phyloP scores from a whole-genome alignment of 2,329 filamentous ascomycete species.

The Cladophialophora chaetospira region DNA sequence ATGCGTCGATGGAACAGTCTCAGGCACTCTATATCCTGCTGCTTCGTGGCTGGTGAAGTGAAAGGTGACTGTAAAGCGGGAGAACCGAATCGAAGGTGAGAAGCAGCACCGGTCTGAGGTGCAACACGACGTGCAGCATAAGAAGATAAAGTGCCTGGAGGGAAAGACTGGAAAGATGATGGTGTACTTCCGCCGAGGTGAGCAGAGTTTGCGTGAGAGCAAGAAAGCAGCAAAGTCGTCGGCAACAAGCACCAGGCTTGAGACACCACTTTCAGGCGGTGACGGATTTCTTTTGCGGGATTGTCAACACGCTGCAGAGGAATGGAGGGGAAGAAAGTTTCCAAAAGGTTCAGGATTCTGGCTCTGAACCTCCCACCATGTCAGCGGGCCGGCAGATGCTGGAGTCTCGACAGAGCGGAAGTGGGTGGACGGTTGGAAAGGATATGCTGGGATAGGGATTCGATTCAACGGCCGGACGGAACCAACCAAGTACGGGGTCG shows the following conservation, averaged over 20 bases:
- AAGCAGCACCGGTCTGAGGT: not conserved
- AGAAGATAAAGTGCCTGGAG: no score
- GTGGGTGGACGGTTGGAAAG: not conserved
- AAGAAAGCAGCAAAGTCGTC: not conserved
- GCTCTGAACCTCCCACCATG: constrained; percentile 1
- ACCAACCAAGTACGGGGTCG: constrained; percentile 1
- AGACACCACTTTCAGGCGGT: not conserved
- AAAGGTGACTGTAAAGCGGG: not conserved
- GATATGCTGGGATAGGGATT: not conserved
- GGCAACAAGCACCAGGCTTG: not conserved
- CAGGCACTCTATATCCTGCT: not conserved
- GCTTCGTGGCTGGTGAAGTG: not conserved
- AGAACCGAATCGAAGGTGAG: not conserved
- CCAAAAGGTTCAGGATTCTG: not conserved
- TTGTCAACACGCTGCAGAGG: not conserved
- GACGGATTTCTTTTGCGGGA: not conserved
- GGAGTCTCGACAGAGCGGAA: not conserved
- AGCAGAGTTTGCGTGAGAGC: no score
- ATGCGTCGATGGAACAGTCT: not conserved
- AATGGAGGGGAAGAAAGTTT: not conserved
- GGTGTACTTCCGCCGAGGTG: no score
- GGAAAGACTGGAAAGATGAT: no score
- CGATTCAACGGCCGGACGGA: not conserved
- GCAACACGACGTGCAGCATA: not conserved
- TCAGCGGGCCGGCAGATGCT: not conserved